Conservation (phyloP, 805 yeast genomes). For the Lipomyces orientalis region DNA sequence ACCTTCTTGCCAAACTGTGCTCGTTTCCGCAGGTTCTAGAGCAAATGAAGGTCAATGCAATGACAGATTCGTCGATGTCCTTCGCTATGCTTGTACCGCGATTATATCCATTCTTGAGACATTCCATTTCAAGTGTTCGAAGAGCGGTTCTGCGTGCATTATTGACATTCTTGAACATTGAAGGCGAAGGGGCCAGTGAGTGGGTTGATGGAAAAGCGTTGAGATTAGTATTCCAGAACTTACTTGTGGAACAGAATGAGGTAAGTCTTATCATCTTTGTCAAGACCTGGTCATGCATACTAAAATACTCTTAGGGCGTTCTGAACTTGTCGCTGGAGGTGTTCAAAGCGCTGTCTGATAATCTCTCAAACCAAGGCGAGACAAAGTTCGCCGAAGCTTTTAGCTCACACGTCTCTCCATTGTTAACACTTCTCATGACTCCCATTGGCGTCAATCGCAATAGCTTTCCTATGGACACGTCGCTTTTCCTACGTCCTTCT, state of each 20-base stretch:
- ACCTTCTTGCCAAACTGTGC: constrained; percentile 84
- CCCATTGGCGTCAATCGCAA: constrained; percentile 94
- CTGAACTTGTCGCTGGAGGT: constrained; percentile 29
- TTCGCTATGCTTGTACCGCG: constrained; percentile 85
- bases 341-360: constrained; percentile 23
- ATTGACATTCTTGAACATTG: constrained; percentile 67
- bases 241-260: constrained; percentile 84
- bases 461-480: constrained; percentile 80
- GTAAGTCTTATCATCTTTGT: constrained; percentile 39
- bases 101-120: constrained; percentile 89
- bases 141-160: constrained; percentile 84
- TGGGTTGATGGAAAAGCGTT: constrained; percentile 83
- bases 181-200: constrained; percentile 50
- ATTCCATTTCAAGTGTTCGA: constrained; percentile 89
- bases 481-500: constrained; percentile 79
- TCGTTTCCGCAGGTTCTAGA: constrained; percentile 77
- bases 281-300: neutral
- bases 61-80: constrained; percentile 56
- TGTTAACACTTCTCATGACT: constrained; percentile 72
- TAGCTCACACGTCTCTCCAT: constrained; percentile 61
- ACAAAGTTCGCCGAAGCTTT: constrained; percentile 57
- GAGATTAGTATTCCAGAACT: constrained; percentile 81
- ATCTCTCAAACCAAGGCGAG: constrained; percentile 20
- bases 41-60: constrained; percentile 68
- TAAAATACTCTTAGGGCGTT: constrained; percentile 14